Percentiles rank a stretch among this genome's conserved stretches.
phyloP scores from a whole-genome alignment of 2,329 filamentous ascomycete genomes.

The Zymoseptoria ardabiliae region DNA sequence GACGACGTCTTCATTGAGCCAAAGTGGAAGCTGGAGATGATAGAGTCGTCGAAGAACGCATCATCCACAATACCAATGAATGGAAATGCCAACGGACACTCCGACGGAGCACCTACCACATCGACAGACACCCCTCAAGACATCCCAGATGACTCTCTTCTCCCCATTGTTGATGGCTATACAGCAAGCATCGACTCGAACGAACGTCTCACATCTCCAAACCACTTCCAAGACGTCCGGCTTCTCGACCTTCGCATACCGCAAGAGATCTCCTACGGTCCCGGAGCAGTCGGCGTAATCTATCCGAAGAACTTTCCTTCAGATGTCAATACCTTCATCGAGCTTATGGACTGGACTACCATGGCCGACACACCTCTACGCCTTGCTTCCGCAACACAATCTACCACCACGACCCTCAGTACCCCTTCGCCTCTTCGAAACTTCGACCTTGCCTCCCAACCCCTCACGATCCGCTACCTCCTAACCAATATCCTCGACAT shows the following conservation, averaged over 20 bases:
- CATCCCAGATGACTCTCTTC: conserved; percentile 22
- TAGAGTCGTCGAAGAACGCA: not conserved
- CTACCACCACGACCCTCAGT: conserved; percentile 16
- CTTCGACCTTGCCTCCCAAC: conserved; percentile 32
- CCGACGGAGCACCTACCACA: not conserved
- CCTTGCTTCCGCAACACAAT: conserved; percentile 35
- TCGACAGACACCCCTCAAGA: not conserved
- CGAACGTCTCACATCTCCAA: conserved; percentile 61
- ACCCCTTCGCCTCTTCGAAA: conserved; percentile 35
- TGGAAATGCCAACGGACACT: not conserved
- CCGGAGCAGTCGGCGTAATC: conserved; percentile 74
- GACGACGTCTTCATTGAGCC: conserved; percentile 67
- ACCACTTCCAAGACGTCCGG: conserved; percentile 92
- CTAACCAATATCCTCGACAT: conserved; percentile 82
- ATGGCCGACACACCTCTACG: conserved; percentile 64
- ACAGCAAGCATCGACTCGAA: conserved; percentile 58
- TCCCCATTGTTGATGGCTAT: conserved; percentile 53
- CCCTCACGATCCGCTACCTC: conserved; percentile 63
- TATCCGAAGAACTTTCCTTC: conserved; percentile 79
- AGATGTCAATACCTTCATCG: conserved; percentile 73
- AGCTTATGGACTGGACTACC: conserved; percentile 68
- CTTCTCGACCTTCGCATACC: conserved; percentile 56
- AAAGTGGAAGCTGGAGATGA: conserved; percentile 55
- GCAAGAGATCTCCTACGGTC: conserved; percentile 45
- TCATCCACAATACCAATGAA: too few species aligned